Percentiles rank a stretch among this genome's conserved stretches.
phyloP scores from a whole-genome alignment of 192 early-diverging fungal species.

The Gigaspora rosea region DNA sequence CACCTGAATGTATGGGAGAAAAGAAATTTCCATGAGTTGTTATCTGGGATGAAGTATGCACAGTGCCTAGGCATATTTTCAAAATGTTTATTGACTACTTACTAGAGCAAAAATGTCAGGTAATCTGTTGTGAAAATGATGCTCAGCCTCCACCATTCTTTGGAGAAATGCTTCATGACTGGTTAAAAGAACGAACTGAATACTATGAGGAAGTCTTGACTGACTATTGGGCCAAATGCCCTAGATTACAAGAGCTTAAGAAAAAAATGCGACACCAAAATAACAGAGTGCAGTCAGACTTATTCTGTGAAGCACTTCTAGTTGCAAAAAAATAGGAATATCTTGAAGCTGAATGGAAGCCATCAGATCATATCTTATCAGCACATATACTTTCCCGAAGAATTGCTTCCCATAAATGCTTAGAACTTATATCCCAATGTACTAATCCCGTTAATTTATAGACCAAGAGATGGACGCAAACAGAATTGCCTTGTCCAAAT shows the following conservation, averaged over 20 bases:
- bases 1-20: slow-evolving; percentile 12
- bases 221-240: slow-evolving; percentile 12
- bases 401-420: slow-evolving; percentile 24
- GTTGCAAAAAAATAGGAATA: slow-evolving; percentile 22
- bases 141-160: slow-evolving; percentile 26
- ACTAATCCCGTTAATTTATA: slow-evolving; percentile 26
- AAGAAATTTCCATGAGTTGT: slow-evolving; percentile 24
- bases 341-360: slow-evolving; percentile 13
- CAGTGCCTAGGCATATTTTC: slow-evolving; percentile 20
- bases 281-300: slow-evolving; percentile 9
- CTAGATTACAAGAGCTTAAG: slow-evolving; percentile 23
- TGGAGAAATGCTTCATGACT: slow-evolving; percentile 18
- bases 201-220: slow-evolving; percentile 28
- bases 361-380: slow-evolving; percentile 23
- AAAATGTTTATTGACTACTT: slow-evolving; percentile 27
- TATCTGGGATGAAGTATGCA: slow-evolving; percentile 27
- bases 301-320: slow-evolving; percentile 14
- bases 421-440: slow-evolving; percentile 21
- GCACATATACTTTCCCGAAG: slow-evolving; percentile 22
- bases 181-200: slow-evolving; percentile 22
- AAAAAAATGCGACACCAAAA: slow-evolving; percentile 15
- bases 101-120: slow-evolving; percentile 25
- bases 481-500: too few species aligned
- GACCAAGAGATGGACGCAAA: too few species aligned
- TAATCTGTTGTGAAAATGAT: slow-evolving; percentile 20